These are phyloP conservation scores for Psophocarpus tetragonolobus DNA, from an alignment of 306 rosid species.

Conservation along the genomic window DNA sequence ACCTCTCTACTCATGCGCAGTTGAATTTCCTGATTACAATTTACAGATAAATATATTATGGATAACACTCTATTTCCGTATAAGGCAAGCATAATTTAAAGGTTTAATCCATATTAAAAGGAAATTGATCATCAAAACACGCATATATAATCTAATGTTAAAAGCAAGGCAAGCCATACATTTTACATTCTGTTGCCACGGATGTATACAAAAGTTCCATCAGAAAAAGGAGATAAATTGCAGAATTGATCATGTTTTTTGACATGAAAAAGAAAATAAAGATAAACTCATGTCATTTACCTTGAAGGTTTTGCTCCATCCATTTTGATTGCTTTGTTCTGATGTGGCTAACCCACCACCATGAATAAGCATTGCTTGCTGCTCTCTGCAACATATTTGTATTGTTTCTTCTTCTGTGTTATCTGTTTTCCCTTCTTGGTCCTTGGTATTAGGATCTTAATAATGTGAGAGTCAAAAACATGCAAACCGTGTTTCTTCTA, in stretches of 20 bases:
- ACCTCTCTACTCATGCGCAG: not conserved
- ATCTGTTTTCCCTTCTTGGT: conserved; percentile 17
- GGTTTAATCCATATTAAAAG: not conserved
- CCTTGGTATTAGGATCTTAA: conserved; percentile 25
- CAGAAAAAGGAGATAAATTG: not conserved
- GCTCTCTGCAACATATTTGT: conserved; percentile 93
- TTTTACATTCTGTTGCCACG: not conserved
- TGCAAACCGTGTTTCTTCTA: conserved; percentile 37
- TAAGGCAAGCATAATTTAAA: not conserved
- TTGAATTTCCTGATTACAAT: not conserved
- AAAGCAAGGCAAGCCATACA: conserved; percentile 9
- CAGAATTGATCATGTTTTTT: not conserved
- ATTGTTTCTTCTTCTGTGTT: not conserved
- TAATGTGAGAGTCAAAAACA: conserved; percentile 34
- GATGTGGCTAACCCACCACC: conserved; percentile 99
- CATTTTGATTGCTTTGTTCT: conserved; percentile 99
- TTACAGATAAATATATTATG: not conserved
- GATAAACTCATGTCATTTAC: conserved; percentile 29
- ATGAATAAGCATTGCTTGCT: conserved; percentile 98
- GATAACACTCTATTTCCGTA: not conserved
- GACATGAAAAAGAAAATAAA: not conserved
- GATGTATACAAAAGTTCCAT: not conserved
- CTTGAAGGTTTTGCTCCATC: conserved; percentile 93
- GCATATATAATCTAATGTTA: not conserved
- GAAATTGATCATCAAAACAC: conserved; percentile 1